A percentile compares a stretch with the other conserved stretches of the same genome.
These are phyloP conservation scores for Chaetomiaceae sp. DNA, from an alignment of 2,329 filamentous ascomycete species.

Conservation along the genomic window DNA sequence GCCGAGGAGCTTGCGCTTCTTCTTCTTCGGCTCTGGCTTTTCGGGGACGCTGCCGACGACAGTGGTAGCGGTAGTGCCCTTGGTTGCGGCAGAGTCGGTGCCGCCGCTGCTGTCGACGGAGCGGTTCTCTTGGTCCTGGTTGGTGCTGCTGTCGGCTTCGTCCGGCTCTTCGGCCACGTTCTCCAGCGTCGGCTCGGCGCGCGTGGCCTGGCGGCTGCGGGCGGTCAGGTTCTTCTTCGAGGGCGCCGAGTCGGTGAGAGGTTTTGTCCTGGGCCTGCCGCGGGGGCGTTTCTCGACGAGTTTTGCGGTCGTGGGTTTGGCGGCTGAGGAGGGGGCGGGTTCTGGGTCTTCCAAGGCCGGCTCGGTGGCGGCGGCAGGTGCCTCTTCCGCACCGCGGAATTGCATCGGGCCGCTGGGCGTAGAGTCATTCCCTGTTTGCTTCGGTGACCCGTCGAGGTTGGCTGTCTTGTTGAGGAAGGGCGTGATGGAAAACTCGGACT, in stretches of 20 bases:
- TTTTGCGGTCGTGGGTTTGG: slow-evolving; percentile 8
- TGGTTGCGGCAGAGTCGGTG: slow-evolving; percentile 29
- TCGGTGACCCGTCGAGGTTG: slow-evolving; percentile 43
- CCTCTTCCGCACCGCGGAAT: slow-evolving; percentile 17
- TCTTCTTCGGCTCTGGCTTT: slow-evolving; percentile 50
- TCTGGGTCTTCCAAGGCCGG: slow-evolving; percentile 17
- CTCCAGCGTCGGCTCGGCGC: slow-evolving; percentile 32
- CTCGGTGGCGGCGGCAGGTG: slow-evolving; percentile 6
- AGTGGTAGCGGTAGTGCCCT: slow-evolving; percentile 7
- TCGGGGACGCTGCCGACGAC: neutral
- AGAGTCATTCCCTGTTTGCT: slow-evolving; percentile 17
- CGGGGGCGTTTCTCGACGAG: slow-evolving; percentile 38
- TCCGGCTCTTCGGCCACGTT: slow-evolving; percentile 36
- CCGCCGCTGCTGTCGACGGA: slow-evolving; percentile 36
- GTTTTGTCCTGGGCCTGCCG: slow-evolving; percentile 43
- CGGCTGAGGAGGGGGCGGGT: neutral
- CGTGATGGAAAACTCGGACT: slow-evolving; percentile 89
- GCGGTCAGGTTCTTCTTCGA: slow-evolving; percentile 43
- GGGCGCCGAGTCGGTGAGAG: slow-evolving; percentile 42
- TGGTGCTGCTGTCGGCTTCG: slow-evolving; percentile 16
- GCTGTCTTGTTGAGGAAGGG: slow-evolving; percentile 75
- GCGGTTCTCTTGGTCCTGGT: slow-evolving; percentile 33
- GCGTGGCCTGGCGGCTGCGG: slow-evolving; percentile 27
- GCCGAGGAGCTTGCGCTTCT: slow-evolving; percentile 69
- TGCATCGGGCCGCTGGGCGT: slow-evolving; percentile 18